Evolutionary conservation across 2,329 filamentous ascomycete genomes (phyloP).

Genomic region (Xylariomycetidae sp.): DNA sequence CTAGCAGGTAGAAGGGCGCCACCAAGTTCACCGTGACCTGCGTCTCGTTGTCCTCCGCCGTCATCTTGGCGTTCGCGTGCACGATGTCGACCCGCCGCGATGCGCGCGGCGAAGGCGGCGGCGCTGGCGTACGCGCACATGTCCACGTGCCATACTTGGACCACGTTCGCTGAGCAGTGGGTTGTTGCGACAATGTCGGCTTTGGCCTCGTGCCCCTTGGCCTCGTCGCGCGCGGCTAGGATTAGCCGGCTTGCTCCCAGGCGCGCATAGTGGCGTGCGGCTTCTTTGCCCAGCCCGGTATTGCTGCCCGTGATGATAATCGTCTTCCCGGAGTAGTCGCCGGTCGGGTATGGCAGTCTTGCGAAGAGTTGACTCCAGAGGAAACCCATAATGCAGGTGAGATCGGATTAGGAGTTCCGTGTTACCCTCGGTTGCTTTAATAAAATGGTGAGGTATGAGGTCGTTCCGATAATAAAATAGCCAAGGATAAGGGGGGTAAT

Average conservation of each 20-base stretch:
- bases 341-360: slow-evolving; percentile 15
- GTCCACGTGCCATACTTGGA: slow-evolving; percentile 47
- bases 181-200: slow-evolving; percentile 27
- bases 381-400: slow-evolving; percentile 10
- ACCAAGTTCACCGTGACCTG: slow-evolving; percentile 49
- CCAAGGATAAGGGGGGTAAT: too few relatives aligned
- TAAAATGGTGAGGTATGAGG: too few relatives aligned
- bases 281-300: slow-evolving; percentile 29
- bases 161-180: slow-evolving; percentile 11
- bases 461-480: too few relatives aligned
- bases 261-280: slow-evolving; percentile 22
- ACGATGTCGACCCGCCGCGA: slow-evolving; percentile 38
- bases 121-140: slow-evolving; percentile 41
- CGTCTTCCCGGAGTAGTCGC: slow-evolving; percentile 23
- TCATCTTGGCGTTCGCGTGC: slow-evolving; percentile 37
- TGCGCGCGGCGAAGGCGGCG: slow-evolving; percentile 33
- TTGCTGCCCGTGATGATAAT: slow-evolving; percentile 31
- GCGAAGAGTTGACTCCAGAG: slow-evolving; percentile 8
- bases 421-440: too few relatives aligned
- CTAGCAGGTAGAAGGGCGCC: slow-evolving; percentile 42
- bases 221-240: slow-evolving; percentile 27
- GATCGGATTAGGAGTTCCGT: too few relatives aligned
- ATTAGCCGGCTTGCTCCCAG: slow-evolving; percentile 22
- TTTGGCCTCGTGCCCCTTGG: slow-evolving; percentile 32
- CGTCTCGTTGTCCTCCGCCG: slow-evolving; percentile 39